These are phyloP conservation scores for Hygrophorus pudorinus DNA, from an alignment of 768 basidiomycete species.

Conservation along the genomic window DNA sequence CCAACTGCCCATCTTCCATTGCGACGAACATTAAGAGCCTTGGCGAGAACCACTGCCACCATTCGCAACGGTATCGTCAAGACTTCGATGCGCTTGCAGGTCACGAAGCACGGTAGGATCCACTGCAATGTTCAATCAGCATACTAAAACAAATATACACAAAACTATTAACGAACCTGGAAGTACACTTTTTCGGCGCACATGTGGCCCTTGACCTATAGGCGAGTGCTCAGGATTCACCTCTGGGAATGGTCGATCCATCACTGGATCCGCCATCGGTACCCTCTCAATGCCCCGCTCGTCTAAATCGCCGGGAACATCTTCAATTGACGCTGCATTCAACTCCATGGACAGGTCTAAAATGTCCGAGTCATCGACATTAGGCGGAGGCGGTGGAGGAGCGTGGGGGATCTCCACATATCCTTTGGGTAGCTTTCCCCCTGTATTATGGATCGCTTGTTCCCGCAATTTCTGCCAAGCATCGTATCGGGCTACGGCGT, in stretches of 20 bases:
- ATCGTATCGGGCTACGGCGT: slow-evolving; percentile 75
- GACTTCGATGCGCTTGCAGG: slow-evolving; percentile 77
- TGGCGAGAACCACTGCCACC: slow-evolving; percentile 3
- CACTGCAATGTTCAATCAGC: slow-evolving; percentile 32
- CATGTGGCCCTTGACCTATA: slow-evolving; percentile 59
- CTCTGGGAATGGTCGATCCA: slow-evolving; percentile 68
- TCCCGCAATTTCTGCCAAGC: slow-evolving; percentile 84
- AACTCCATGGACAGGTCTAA: slow-evolving; percentile 85
- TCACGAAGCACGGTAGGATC: slow-evolving; percentile 85
- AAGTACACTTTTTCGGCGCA: slow-evolving; percentile 89
- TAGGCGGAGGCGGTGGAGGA: slow-evolving; percentile 69
- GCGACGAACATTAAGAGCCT: slow-evolving; percentile 1
- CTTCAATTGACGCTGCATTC: slow-evolving; percentile 74
- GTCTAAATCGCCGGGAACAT: slow-evolving; percentile 58
- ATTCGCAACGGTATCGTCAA: slow-evolving; percentile 42
- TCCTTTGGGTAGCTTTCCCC: slow-evolving; percentile 61
- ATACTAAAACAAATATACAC: slow-evolving; percentile 3
- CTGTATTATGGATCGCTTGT: slow-evolving; percentile 61
- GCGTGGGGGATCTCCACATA: slow-evolving; percentile 59
- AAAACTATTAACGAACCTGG: slow-evolving; percentile 48
- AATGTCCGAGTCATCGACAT: slow-evolving; percentile 78
- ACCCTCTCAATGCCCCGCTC: slow-evolving; percentile 80
- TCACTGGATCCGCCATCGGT: slow-evolving; percentile 85
- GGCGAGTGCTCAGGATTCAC: slow-evolving; percentile 52
- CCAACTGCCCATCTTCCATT: too few relatives aligned